Evolutionary conservation across 345 rosid genomes (phyloP).

Genomic region (Crucihimalaya himalaica): DNA sequence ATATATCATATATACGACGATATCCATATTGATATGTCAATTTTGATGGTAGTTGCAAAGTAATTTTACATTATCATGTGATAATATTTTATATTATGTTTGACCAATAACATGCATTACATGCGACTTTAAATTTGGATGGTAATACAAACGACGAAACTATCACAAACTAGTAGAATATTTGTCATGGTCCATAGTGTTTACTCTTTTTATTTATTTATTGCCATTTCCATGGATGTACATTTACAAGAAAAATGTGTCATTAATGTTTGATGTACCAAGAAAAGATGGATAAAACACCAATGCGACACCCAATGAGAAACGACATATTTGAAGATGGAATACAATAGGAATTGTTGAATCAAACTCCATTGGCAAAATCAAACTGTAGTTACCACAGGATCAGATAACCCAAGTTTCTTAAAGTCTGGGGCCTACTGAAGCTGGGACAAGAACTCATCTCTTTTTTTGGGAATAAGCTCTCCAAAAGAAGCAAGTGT

Average conservation of each 20-base stretch:
- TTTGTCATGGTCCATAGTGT: neutral
- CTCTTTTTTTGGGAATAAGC: slow-evolving; percentile 31
- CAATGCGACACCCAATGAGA: slow-evolving; percentile 5
- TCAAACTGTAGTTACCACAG: too few relatives aligned
- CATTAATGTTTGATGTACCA: slow-evolving; percentile 20
- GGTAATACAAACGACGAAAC: neutral
- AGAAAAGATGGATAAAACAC: slow-evolving; percentile 32
- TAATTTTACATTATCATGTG: neutral
- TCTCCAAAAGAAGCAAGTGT: neutral
- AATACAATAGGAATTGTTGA: slow-evolving; percentile 13
- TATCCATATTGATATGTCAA: neutral
- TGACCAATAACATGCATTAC: neutral
- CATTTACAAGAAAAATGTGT: slow-evolving; percentile 7
- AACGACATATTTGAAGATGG: slow-evolving; percentile 15
- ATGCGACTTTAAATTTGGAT: neutral
- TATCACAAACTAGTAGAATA: neutral
- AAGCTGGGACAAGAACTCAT: slow-evolving; percentile 62
- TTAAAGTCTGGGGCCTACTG: too few relatives aligned
- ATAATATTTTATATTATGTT: neutral
- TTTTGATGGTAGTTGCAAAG: neutral
- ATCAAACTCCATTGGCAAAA: neutral
- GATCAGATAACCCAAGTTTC: too few relatives aligned
- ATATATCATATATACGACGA: neutral
- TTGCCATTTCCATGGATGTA: neutral
- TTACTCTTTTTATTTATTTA: slow-evolving; percentile 1